phyloP scores from a whole-genome alignment of 2,329 filamentous ascomycete genomes.

The Xylariomycetidae sp. region DNA sequence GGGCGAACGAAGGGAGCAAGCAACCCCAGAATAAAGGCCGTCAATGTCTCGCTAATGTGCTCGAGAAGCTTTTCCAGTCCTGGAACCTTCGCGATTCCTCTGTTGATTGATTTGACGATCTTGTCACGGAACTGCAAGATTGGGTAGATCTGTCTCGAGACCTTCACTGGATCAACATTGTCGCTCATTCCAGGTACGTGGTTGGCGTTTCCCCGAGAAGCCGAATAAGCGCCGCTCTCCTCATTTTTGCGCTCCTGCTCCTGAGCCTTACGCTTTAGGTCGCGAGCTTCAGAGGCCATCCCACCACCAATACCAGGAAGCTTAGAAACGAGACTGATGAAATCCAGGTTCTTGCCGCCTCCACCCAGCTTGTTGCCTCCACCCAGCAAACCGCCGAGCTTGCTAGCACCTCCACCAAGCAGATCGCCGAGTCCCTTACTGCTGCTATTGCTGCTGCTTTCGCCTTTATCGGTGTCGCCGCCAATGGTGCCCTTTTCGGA shows the following conservation, averaged over 20 bases:
- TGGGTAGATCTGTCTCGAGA: constrained; percentile 79
- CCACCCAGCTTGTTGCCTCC: no score
- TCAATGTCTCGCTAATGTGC: constrained; percentile 87
- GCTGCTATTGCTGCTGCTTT: constrained; percentile 29
- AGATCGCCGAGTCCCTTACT: constrained; percentile 35
- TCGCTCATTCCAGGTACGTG: constrained; percentile 69
- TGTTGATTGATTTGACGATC: constrained; percentile 80
- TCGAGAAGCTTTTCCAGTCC: constrained; percentile 87
- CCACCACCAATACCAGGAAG: constrained; percentile 65
- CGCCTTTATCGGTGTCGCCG: no score
- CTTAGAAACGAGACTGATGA: constrained; percentile 69
- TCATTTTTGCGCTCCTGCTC: constrained; percentile 44
- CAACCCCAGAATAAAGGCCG: constrained; percentile 84
- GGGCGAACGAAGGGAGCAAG: constrained; percentile 88
- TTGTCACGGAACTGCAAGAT: constrained; percentile 92
- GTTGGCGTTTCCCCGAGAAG: constrained; percentile 43
- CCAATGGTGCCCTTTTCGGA: constrained; percentile 47
- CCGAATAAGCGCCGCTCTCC: constrained; percentile 20
- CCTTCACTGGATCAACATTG: constrained; percentile 72
- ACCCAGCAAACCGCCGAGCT: no score
- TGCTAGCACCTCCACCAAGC: constrained; percentile 19
- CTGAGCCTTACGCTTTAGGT: constrained; percentile 59
- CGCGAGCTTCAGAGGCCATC: constrained; percentile 60
- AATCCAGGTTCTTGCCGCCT: constrained; percentile 37
- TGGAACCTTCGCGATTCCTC: constrained; percentile 84